Base-by-base conservation (phyloP, 2,329 filamentous ascomycete species). In the Onygenales sp. region DNA sequence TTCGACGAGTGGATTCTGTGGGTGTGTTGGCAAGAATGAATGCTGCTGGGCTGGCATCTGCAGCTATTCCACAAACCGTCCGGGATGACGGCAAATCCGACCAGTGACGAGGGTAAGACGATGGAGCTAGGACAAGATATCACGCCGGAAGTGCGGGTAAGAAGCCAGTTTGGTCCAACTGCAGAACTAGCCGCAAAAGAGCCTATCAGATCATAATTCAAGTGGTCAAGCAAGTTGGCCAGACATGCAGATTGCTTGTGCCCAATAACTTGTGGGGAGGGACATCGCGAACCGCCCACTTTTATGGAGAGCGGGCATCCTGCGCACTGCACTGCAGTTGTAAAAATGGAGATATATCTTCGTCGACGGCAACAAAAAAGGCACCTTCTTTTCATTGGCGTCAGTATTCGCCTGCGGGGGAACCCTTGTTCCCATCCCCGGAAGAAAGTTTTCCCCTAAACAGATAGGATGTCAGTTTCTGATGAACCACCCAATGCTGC, bases 111-210 rank as follows among this genome's bases (percentile, higher is more conserved):
- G 14, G 13, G 36, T 4, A 41, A 42, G 35, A 7, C 11, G 21
- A 21, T 14, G 47, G 8, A 41, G 47, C 47, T 41, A 49, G 36
- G 11, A 33, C 21, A 41, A 21, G 0, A 49, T 41, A 39, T 41
- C 47, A 41, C 46, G 11, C 10, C 47, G 47, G 47, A 42, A 42
- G 47, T 49, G 47, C 47, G 47, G 47, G 47, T 49, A 49, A 41
- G 21, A 21, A 41, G 47, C 47, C 47, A 39, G 36, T 49, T 49
- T 41, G 47, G 47, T 32, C 36, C 7, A 31, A 31, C 21, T 49
- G 35, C 47, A 41, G 27, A 11, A n/a, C 17, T 31, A 14, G 21
- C 35, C 27, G 47, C 5, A 38, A 14, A 41, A 49, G 7, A 33
- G 13, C 47, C 47, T 49, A 49, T 49, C 36, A 42, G 11, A 33